Evolutionary conservation across 306 rosid species (phyloP).

Genomic region (Acmispon strigosus): DNA sequence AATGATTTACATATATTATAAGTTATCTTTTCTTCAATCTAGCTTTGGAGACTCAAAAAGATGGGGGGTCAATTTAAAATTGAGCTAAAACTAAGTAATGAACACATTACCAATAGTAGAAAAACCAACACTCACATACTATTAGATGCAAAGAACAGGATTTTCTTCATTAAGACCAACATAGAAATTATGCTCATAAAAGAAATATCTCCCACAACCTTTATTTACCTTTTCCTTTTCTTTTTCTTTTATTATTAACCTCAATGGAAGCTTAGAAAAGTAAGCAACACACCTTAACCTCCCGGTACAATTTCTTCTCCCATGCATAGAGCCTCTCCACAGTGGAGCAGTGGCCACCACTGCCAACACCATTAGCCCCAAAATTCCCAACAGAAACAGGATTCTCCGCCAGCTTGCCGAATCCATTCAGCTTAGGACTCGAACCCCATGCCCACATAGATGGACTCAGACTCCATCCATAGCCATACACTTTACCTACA

Average conservation of each 20-base stretch:
- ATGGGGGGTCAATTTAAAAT: no score
- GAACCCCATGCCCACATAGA: slow-evolving; percentile 69
- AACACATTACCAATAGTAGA: no score
- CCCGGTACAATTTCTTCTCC: slow-evolving; percentile 85
- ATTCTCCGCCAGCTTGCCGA: slow-evolving; percentile 43
- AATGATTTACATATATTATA: no score
- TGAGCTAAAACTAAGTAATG: no score
- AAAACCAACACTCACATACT: no score
- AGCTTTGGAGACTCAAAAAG: no score
- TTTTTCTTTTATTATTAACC: slow-evolving; percentile 4
- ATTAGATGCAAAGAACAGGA: no score
- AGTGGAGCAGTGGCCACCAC: slow-evolving; percentile 67
- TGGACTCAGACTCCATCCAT: slow-evolving; percentile 69
- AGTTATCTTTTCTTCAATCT: no score
- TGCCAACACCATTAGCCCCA: slow-evolving; percentile 29
- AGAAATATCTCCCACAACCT: background rate
- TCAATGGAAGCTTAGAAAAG: background rate
- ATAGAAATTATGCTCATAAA: slow-evolving; percentile 15
- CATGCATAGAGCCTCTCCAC: slow-evolving; percentile 89
- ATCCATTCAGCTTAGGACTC: slow-evolving; percentile 48
- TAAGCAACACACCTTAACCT: slow-evolving; percentile 66
- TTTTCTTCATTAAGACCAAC: slow-evolving; percentile 35
- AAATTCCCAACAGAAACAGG: slow-evolving; percentile 25
- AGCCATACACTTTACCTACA: slow-evolving; percentile 59
- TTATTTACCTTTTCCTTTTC: background rate